Conservation (phyloP, 1,284 basidiomycete species). For the Puccinia horiana region DNA sequence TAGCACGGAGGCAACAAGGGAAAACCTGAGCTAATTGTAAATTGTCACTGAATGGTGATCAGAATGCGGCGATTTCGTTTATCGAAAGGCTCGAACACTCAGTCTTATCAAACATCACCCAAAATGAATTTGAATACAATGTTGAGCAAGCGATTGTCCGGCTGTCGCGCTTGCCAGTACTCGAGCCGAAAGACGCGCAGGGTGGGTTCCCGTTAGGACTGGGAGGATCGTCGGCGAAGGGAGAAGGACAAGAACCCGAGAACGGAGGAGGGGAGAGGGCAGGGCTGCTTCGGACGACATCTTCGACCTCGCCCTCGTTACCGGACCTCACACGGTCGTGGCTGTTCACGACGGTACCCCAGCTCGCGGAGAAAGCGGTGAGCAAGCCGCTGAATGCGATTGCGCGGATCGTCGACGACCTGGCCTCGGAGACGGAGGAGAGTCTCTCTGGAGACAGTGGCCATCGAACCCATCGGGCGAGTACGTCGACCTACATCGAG, state of each 20-base stretch:
- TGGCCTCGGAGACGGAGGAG: conserved; percentile 28
- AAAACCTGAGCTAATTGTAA: conserved; percentile 39
- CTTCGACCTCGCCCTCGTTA: neutral
- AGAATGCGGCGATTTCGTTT: conserved; percentile 90
- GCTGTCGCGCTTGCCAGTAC: conserved; percentile 10
- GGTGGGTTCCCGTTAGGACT: neutral
- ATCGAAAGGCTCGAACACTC: conserved; percentile 97
- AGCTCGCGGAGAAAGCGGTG: conserved; percentile 37
- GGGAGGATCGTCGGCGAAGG: neutral
- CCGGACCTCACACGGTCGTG: conserved; percentile 35
- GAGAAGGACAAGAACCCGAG: neutral
- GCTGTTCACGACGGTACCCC: conserved; percentile 36
- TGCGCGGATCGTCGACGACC: conserved; percentile 43
- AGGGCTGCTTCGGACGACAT: neutral
- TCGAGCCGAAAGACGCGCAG: neutral
- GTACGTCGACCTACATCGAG: neutral
- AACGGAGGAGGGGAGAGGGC: neutral
- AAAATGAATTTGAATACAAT: conserved; percentile 71
- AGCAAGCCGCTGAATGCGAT: conserved; percentile 47
- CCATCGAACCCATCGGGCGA: neutral
- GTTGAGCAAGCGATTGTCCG: conserved; percentile 30
- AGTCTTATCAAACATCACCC: conserved; percentile 83
- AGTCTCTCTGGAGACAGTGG: neutral
- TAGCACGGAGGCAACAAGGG: neutral
- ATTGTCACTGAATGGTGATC: neutral